These are phyloP conservation scores for Chaetomiaceae sp. DNA, from an alignment of 2,329 filamentous ascomycete genomes.

Conservation along the genomic window DNA sequence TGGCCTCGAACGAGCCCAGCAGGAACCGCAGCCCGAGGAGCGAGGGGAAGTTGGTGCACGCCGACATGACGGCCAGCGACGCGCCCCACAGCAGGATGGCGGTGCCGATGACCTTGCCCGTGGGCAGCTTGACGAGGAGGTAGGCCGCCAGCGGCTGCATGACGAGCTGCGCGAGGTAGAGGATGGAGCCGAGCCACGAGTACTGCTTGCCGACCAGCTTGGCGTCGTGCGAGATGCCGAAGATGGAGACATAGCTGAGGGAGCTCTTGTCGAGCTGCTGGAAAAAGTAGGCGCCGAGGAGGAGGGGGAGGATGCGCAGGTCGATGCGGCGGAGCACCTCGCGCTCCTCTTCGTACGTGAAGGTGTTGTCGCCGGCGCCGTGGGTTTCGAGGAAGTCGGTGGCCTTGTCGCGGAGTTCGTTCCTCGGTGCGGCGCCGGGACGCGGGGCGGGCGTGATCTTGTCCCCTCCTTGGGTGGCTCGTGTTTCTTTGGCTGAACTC, in stretches of 20 bases:
- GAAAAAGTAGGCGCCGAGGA: conserved; percentile 55
- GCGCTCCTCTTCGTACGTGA: conserved; percentile 48
- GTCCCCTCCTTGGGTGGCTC: conserved; percentile 2
- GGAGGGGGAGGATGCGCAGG: not conserved
- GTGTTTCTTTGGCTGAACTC: not conserved
- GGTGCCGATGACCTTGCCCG: conserved; percentile 48
- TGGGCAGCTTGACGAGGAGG: conserved; percentile 49
- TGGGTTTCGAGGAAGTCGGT: conserved; percentile 42
- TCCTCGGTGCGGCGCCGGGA: not conserved
- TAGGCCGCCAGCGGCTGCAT: conserved; percentile 54
- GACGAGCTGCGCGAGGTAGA: conserved; percentile 57
- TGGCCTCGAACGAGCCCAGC: conserved; percentile 45
- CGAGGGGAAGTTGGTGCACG: conserved; percentile 44
- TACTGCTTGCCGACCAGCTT: conserved; percentile 44
- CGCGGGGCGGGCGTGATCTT: conserved; percentile 27
- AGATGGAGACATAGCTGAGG: conserved; percentile 45
- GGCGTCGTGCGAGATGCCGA: conserved; percentile 45
- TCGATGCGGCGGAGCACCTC: conserved; percentile 34
- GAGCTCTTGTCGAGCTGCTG: conserved; percentile 52
- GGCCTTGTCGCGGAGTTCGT: conserved; percentile 36
- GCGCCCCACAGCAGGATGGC: conserved; percentile 53
- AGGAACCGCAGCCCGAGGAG: conserved; percentile 43
- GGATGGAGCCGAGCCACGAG: conserved; percentile 58
- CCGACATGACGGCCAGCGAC: conserved; percentile 47
- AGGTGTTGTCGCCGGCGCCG: conserved; percentile 35